phyloP scores from a whole-genome alignment of 176 grass and related monocot genomes.

The Areca catechu region DNA sequence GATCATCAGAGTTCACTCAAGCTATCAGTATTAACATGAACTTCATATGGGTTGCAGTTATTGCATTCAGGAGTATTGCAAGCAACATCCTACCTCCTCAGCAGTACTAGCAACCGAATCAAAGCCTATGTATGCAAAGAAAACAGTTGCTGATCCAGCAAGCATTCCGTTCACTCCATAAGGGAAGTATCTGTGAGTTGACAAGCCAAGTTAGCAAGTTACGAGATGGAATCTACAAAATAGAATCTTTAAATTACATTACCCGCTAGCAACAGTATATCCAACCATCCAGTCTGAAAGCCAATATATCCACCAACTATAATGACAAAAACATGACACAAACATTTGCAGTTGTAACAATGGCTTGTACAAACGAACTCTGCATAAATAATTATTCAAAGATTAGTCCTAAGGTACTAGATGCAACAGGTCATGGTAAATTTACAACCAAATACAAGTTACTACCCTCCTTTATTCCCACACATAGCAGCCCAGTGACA shows the following conservation, averaged over 20 bases:
- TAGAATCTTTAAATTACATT: conserved; percentile 17
- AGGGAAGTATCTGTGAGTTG: conserved; percentile 63
- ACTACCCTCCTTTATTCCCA: conserved; percentile 90
- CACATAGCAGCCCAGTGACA: conserved; percentile 59
- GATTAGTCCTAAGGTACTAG: no score
- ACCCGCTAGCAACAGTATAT: conserved; percentile 72
- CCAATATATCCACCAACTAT: conserved; percentile 76
- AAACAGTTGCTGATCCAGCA: conserved; percentile 92
- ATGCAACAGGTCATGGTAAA: no score
- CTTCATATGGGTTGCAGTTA: no score
- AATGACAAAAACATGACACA: conserved; percentile 96
- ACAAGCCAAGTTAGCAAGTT: conserved; percentile 4
- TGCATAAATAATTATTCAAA: conserved; percentile 22
- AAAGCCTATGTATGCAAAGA: conserved; percentile 97
- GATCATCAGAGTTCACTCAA: no score
- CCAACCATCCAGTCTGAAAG: conserved; percentile 87
- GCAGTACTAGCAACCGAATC: conserved; percentile 91
- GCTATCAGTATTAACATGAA: no score
- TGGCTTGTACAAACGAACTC: conserved; percentile 78
- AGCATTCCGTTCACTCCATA: conserved; percentile 88
- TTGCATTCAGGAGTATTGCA: not conserved
- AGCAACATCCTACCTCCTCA: conserved; percentile 57
- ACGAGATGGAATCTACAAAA: not conserved
- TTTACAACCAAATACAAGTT: not conserved
- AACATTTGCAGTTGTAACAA: conserved; percentile 67